Evolutionary conservation across 768 basidiomycete genomes (phyloP), one percentile per base, ranked within the genome.

Genomic region (Pleurotus giganteus): DNA sequence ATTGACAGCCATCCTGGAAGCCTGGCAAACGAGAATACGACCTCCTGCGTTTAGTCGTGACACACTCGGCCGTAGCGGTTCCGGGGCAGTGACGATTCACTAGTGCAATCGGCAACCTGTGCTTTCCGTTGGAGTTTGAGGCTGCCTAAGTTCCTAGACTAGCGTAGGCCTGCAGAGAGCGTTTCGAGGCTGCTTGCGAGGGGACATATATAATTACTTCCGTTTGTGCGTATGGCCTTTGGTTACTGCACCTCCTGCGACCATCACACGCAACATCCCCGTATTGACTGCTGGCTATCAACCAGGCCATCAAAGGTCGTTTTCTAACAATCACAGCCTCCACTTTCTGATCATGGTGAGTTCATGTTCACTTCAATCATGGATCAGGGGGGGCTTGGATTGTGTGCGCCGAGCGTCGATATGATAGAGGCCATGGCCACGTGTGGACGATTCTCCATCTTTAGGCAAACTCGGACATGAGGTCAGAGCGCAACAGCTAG

Each of bases 381-480:
- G 24, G 17, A 13, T 5, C 27, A 7, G 29, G 31, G 31, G 31
- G 31, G 23, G 24, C 26, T 47, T 47, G 8, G 15, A 27, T 19
- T 11, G 29, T 41, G 29, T 4, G 11, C 31, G 13, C 15, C 24
- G 46, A 15, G 29, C 37, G 31, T 11, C 32, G 13, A 34, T 11
- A n/a, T 37, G 49, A 32, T 29, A 37, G 49, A 13, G 21, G 43
- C 15, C 21, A 41, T 34, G 17, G 23, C 47, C 60, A 63, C 60
- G 61, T 62, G 61, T 53, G 58, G 49, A 34, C 32, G 32, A 26
- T n/a, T 47, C 43, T 47, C 49, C 53, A 51, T 53, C 56, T 57
- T 59, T 39, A 52, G 45, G 34, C 31, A 37, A 51, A 51, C 4
- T 55, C 34, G 34, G 54, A 34, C 53, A 60, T 64, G 61, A 66